Evolutionary conservation across 805 yeast genomes (phyloP).

Genomic region (Sugiyamaella americana): DNA sequence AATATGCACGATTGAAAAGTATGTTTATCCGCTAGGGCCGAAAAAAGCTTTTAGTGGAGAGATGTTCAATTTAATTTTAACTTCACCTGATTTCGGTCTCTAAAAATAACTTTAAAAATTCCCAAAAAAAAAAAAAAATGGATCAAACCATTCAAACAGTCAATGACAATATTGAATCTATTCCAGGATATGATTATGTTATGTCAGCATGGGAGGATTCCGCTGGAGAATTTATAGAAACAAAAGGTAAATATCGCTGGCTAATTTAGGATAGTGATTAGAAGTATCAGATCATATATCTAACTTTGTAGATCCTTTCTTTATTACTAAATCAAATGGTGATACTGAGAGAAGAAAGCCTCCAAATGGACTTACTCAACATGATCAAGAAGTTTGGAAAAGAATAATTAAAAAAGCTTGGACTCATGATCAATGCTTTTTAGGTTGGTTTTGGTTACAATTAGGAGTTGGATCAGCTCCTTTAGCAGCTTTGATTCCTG

Average conservation of each 20-base stretch:
- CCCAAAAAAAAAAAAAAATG: no score
- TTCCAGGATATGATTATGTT: constrained; percentile 55
- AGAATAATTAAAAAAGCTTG: constrained; percentile 72
- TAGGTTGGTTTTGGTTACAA: constrained; percentile 64
- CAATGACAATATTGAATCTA: neutral
- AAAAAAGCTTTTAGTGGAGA: no score
- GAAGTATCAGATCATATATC: neutral
- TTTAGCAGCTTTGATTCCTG: constrained; percentile 63
- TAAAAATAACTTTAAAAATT: no score
- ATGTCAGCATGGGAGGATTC: constrained; percentile 58
- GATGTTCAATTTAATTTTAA: no score
- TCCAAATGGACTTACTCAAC: constrained; percentile 50
- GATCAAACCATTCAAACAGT: neutral
- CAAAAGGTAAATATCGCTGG: constrained; percentile 34
- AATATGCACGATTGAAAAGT: no score
- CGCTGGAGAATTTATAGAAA: constrained; percentile 59
- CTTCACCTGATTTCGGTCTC: no score
- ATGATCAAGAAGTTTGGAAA: constrained; percentile 67
- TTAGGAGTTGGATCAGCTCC: constrained; percentile 80
- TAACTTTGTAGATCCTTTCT: constrained; percentile 27
- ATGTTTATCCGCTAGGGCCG: no score
- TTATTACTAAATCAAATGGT: constrained; percentile 39
- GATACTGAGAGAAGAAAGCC: constrained; percentile 51
- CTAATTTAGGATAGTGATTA: neutral
- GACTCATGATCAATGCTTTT: constrained; percentile 76